Percentiles rank a stretch among this genome's conserved stretches.
phyloP scores from a whole-genome alignment of 176 grass and related monocot species.

The Eremochloa ophiuroides region DNA sequence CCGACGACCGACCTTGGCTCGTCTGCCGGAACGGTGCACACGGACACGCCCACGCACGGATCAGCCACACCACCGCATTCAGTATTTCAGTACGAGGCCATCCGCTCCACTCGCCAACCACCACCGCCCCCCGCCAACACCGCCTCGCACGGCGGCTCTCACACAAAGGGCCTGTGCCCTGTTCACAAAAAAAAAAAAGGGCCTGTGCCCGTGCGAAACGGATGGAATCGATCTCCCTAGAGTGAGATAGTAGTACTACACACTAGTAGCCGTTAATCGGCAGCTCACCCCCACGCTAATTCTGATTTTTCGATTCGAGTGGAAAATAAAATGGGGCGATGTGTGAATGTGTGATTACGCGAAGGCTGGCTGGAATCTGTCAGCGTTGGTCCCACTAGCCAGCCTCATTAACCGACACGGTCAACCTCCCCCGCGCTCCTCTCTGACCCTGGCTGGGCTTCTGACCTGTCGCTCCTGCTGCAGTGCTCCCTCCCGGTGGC shows the following conservation, averaged over 20 bases:
- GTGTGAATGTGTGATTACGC: not conserved
- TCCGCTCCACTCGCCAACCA: not conserved
- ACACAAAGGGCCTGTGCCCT: too few relatives aligned
- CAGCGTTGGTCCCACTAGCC: not conserved
- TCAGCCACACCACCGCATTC: not conserved
- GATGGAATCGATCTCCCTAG: too few relatives aligned
- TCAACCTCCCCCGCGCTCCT: not conserved
- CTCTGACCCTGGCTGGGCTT: not conserved
- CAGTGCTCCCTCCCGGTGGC: too few relatives aligned
- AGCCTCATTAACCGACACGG: conserved; percentile 7
- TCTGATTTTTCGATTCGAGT: not conserved
- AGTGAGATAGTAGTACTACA: not conserved
- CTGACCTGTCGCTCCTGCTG: conserved; percentile 5
- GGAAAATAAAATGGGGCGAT: not conserved
- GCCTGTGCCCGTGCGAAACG: too few relatives aligned
- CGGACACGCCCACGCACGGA: not conserved
- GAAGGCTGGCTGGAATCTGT: not conserved
- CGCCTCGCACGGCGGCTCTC: not conserved
- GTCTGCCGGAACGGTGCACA: too few relatives aligned
- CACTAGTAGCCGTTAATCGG: not conserved
- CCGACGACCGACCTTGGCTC: not conserved
- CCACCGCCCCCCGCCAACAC: not conserved
- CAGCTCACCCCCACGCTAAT: not conserved
- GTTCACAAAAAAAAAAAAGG: too few relatives aligned
- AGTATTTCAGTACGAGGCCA: not conserved